These are phyloP conservation scores for Colletotrichum sp. DNA, from an alignment of 2,329 filamentous ascomycete genomes.

Conservation along the genomic window DNA sequence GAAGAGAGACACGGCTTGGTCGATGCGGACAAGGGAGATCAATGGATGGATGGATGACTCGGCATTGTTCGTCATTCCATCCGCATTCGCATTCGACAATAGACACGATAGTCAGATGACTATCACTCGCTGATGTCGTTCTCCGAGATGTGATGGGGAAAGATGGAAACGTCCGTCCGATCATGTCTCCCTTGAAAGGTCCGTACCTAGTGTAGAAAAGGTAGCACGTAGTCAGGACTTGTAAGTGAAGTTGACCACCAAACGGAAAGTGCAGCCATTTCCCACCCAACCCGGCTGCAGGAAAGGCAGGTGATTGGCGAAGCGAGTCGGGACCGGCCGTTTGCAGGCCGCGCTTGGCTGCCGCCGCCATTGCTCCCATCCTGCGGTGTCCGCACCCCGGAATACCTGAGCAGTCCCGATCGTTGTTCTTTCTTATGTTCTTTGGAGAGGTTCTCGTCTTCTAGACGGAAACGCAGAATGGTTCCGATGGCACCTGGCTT, in stretches of 20 bases:
- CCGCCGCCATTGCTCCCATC: not conserved
- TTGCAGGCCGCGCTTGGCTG: conserved; percentile 5
- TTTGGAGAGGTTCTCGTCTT: not conserved
- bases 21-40: not conserved
- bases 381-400: not conserved
- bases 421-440: not conserved
- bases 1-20: not conserved
- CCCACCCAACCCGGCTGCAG: not conserved
- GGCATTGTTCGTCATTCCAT: not conserved
- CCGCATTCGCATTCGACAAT: not conserved
- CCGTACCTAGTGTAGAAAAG: not conserved
- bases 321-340: not conserved
- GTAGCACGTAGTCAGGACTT: not conserved
- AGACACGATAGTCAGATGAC: not conserved
- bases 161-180: not conserved
- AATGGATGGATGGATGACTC: not conserved
- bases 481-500: not conserved
- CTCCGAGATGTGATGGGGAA: not conserved
- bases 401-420: not conserved
- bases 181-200: not conserved
- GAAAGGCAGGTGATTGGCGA: not conserved
- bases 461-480: not conserved
- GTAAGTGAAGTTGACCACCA: not conserved
- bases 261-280: not conserved
- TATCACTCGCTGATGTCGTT: not conserved